A percentile compares a stretch with the other conserved stretches of the same genome.
Evolutionary conservation across 2,329 filamentous ascomycete genomes (phyloP).

Genomic region (Diaporthe batatas): DNA sequence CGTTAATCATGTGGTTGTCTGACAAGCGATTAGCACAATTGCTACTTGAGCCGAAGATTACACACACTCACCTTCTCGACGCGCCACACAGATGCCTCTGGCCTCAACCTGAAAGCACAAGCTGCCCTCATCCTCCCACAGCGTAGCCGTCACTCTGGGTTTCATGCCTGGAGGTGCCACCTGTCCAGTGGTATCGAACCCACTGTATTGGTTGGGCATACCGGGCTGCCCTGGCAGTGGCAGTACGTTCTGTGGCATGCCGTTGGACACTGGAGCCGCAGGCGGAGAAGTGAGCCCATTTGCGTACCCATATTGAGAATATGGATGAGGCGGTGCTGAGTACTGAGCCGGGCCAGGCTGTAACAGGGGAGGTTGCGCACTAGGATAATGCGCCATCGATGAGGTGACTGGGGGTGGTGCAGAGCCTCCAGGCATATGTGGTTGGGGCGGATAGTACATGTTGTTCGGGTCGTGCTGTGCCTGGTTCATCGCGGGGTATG

Average conservation of each 20-base stretch:
- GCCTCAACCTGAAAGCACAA: slow-evolving; percentile 98
- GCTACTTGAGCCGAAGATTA: not conserved
- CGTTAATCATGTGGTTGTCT: slow-evolving; percentile 99
- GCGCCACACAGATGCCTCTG: slow-evolving; percentile 93
- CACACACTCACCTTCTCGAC: slow-evolving; percentile 80
- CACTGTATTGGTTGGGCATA: slow-evolving; percentile 70
- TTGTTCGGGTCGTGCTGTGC: slow-evolving; percentile 70
- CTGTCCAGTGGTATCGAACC: slow-evolving; percentile 89
- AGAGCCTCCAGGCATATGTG: slow-evolving; percentile 83
- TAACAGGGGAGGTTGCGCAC: slow-evolving; percentile 81
- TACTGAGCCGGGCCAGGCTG: slow-evolving; percentile 81
- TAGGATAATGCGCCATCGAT: slow-evolving; percentile 81
- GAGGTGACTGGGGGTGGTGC: slow-evolving; percentile 82
- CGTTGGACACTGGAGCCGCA: slow-evolving; percentile 76
- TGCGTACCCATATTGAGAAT: slow-evolving; percentile 77
- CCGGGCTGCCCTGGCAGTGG: slow-evolving; percentile 74
- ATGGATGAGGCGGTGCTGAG: slow-evolving; percentile 69
- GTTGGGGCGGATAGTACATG: slow-evolving; percentile 81
- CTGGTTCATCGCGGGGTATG: slow-evolving; percentile 81
- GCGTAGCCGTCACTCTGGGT: slow-evolving; percentile 92
- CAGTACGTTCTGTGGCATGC: slow-evolving; percentile 77
- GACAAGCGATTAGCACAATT: slow-evolving; percentile 20
- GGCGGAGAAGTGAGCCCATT: slow-evolving; percentile 87
- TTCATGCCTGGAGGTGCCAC: slow-evolving; percentile 94
- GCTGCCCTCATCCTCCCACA: slow-evolving; percentile 99